Base-by-base conservation (phyloP, 352 stramenopile genomes). In the Phytophthora litchii region DNA sequence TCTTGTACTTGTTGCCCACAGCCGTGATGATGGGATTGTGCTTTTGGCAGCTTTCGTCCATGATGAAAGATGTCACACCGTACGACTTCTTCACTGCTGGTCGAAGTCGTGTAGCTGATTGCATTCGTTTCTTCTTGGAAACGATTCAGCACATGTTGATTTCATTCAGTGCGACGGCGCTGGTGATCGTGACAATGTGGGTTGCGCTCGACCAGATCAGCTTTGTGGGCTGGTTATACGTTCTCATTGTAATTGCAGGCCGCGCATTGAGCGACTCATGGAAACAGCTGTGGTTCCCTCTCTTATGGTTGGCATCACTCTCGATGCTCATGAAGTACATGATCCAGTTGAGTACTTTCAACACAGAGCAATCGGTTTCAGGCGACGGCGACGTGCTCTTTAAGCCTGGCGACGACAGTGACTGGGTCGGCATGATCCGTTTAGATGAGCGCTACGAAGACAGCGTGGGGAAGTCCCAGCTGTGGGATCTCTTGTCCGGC, bases 11-110 rank as follows among this genome's bases (percentile, higher is more conserved):
- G 19, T 58, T 91, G 11, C 86, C 86, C 2, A 94, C 83, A 1
- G 73, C 76, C 0, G 53, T 89, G 4, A 64, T 93, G 55, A 92
- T 87, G 57, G 78, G 72, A 14, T 50, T 95, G 23, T 87, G 83
- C 46, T 92, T 92, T 44, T 95, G 86, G 86, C 86, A 95, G 43
- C 60, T 95, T 13, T 72, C 77, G 21, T 88, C 83, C 25, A 83
- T 95, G 55, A 82, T 83, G 64, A 86, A 80, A 46, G 70, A 79
- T 0, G 67, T 93, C 7, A 64, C 77, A 6, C 55, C 71, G 21
- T 92, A 92, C 54, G 70, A 90, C 23, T 70, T 90, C 4, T 81
- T 93, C 37, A 80, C 74, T 17, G 68, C 72, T 16, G 83, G 81
- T 11, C 61, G 80, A 57, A 91, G 75, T 43, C 64, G 58, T 16